These are phyloP conservation scores for Tulasnella sp. DNA, from an alignment of 768 basidiomycete genomes.

Conservation along the genomic window DNA sequence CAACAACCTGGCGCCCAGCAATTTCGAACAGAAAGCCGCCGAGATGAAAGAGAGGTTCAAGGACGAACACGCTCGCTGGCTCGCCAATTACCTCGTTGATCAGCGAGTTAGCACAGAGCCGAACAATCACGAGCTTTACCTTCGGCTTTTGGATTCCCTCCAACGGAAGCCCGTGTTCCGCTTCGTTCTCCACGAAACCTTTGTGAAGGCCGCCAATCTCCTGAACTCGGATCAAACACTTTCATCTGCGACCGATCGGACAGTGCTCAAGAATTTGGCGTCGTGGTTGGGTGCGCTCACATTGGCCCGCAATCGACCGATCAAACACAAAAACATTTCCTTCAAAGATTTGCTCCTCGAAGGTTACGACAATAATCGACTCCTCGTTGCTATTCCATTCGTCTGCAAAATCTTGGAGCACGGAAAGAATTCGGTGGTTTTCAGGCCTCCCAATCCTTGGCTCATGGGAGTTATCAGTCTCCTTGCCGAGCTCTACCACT, in stretches of 20 bases:
- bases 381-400: constrained; percentile 94
- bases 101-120: constrained; percentile 94
- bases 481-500: constrained; percentile 93
- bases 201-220: constrained; percentile 75
- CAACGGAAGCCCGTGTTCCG: constrained; percentile 61
- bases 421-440: constrained; percentile 83
- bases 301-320: constrained; percentile 85
- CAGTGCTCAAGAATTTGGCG: constrained; percentile 86
- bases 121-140: constrained; percentile 93
- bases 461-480: constrained; percentile 91
- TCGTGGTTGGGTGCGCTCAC: constrained; percentile 94
- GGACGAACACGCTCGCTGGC: constrained; percentile 85
- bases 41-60: constrained; percentile 86
- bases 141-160: constrained; percentile 85
- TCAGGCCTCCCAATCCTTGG: constrained; percentile 98
- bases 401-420: constrained; percentile 96
- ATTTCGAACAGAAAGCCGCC: constrained; percentile 79
- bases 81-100: constrained; percentile 95
- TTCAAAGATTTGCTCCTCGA: constrained; percentile 98
- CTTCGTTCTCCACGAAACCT: constrained; percentile 90
- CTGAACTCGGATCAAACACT: constrained; percentile 90
- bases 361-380: constrained; percentile 85
- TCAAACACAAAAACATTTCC: constrained; percentile 87
- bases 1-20: constrained; percentile 93
- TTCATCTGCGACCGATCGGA: constrained; percentile 78